Evolutionary conservation across 202 grass and related monocot species (phyloP).

Genomic region (Zoysia matrella): DNA sequence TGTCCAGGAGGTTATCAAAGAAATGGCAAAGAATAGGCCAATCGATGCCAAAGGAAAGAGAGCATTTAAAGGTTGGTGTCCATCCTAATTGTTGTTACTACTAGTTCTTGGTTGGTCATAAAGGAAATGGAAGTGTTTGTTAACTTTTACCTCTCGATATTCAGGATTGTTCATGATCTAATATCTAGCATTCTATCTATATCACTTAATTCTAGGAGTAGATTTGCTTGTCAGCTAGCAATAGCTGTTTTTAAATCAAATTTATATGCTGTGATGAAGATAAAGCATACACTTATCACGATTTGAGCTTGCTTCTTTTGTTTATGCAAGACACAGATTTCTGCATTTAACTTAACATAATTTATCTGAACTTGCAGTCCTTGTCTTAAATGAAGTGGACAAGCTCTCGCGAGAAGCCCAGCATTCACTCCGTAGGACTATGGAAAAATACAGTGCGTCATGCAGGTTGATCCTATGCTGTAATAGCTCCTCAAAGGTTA

Average conservation of each 20-base stretch:
- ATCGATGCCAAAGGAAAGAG: constrained; percentile 91
- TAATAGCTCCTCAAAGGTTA: constrained; percentile 99
- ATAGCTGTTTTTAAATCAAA: background rate
- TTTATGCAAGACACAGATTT: constrained; percentile 2
- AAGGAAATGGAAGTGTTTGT: background rate
- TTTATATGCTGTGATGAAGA: background rate
- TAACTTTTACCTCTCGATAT: background rate
- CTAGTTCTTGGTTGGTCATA: constrained; percentile 7
- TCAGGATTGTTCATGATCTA: background rate
- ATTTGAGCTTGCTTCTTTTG: background rate
- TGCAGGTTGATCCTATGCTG: constrained; percentile 94
- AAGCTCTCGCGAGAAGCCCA: constrained; percentile 98
- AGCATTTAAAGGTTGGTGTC: constrained; percentile 82
- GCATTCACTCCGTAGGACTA: constrained; percentile 96
- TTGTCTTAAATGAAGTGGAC: constrained; percentile 97
- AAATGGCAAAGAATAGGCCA: constrained; percentile 94
- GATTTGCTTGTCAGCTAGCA: constrained; percentile 3
- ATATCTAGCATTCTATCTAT: background rate
- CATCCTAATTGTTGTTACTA: background rate
- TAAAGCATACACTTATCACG: background rate
- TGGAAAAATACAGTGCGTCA: constrained; percentile 97
- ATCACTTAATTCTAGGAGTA: background rate
- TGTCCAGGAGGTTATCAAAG: constrained; percentile 99
- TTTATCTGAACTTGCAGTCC: constrained; percentile 56
- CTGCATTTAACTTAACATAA: background rate